Conservation (phyloP, 345 rosid species). For the Rhizophora apiculata region DNA sequence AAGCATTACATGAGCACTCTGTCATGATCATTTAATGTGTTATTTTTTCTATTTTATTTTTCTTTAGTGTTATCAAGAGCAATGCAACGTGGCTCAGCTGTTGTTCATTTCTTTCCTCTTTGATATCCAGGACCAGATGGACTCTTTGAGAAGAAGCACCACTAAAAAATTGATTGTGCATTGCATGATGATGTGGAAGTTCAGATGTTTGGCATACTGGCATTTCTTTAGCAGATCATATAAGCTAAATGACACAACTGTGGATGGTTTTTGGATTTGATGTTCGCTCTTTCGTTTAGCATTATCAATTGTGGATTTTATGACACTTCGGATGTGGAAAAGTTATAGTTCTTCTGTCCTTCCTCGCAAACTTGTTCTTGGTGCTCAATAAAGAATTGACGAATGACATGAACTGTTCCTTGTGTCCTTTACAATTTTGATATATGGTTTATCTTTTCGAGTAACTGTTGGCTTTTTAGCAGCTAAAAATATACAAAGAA, state of each 20-base stretch:
- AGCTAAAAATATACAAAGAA: no score
- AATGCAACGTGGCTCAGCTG: no score
- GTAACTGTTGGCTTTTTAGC: no score
- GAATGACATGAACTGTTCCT: background rate
- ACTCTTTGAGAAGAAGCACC: conserved; percentile 58
- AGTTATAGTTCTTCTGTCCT: background rate
- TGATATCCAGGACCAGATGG: conserved; percentile 78
- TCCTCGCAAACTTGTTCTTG: background rate
- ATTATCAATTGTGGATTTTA: background rate
- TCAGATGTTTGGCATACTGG: background rate
- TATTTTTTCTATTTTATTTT: no score
- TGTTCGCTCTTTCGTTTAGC: background rate
- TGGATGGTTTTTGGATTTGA: conserved; percentile 8
- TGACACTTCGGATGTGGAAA: background rate
- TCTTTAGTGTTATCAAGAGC: no score
- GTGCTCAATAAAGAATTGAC: background rate
- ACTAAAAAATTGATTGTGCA: conserved; percentile 21
- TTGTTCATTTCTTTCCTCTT: no score
- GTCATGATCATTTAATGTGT: background rate
- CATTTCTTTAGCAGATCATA: background rate
- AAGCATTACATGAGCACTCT: background rate
- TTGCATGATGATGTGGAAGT: conserved; percentile 2
- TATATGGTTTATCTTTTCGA: no score
- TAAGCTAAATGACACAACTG: background rate
- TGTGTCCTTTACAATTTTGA: no score